Evolutionary conservation across 2,329 filamentous ascomycete genomes (phyloP), one percentile per base, ranked within the genome.

Genomic region (Clarireedia hainanense): DNA sequence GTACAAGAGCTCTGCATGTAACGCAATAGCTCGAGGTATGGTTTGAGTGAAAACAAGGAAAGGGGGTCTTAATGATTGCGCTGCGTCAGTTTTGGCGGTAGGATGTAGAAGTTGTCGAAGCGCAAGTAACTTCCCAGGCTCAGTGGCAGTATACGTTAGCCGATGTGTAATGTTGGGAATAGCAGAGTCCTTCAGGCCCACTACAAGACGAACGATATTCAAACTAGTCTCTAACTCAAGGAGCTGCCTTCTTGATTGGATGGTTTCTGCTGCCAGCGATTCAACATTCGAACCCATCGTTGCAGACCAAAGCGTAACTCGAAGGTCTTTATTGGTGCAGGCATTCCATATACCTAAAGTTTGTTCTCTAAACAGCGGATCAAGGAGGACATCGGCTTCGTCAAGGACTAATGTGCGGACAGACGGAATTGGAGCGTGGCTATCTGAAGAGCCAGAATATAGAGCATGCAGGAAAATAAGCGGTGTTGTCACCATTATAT

Each of bases 21-120:
- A 79, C 5, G 94, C 91, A 34, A 87, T 82, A 0, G 94, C 94
- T 64, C 94, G 84, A 52, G 91, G 86, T 56, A 99, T 96, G 0
- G 92, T 96, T 73, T 99, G 94, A 0, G 92, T 94, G 71, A 99
- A 99, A 58, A 99, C 86, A 5, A 99, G 79, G 73, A 96, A 96
- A 0, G 94, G 94, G 0, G 94, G 90, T 0, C 89, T 84, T 47
- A 97, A 76, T 20, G 64, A 63, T 50, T 60, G 55, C 14, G 57
- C 57, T 12, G 76, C 6, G 77, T 75, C 27, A 9, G 83, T 77
- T 10, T 75, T 74, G 1, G 83, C 76, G 6, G 80, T 80, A 0
- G 92, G 91, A 63, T 90, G 91, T 1, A 97, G 78, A 30, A 99
- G 81, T 68, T 97, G 91, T 47, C 94, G 87, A 12, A 99, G 79